Evolutionary conservation across 2,329 filamentous ascomycete species (phyloP), one percentile per base, ranked within the genome.

Genomic region (Aspergillus proliferans): DNA sequence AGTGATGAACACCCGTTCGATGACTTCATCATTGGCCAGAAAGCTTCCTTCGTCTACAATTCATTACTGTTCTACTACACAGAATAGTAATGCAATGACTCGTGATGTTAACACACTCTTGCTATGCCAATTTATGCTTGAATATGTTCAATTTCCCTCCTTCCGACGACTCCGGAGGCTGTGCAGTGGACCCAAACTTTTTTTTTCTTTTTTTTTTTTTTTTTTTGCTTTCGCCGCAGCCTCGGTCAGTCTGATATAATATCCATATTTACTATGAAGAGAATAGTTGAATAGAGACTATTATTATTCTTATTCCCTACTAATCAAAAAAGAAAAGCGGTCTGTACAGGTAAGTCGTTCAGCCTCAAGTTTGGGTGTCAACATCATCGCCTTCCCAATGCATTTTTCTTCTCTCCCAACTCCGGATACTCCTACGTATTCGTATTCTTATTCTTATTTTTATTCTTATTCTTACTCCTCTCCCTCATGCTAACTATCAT

Each of bases 121-220:
- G 14, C 34, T 36, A 21, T 45, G 43, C 28, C 28, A 10, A 30
- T 26, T 28, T 14, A 15, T 19, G 12, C 43, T 14, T 24, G 8
- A 34, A 15, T 24, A 41, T 42, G 18, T 19, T 24, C 12, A 42
- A 39, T 39, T 42, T 42, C 19, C 40, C 18, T 42, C 21, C 22
- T 26, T 49, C 51, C 52, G 54, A 51, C 9, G 21, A 34, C 45
- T 36, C 50, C 50, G 51, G 51, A 53, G 56, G 56, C 56, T 57
- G 55, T 58, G 56, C 47, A 52, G 52, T 58, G 55, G 53, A 54
- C 14, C 19, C 41, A 43, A 43, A 9, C 45, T 41, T 48, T 34
- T 48, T 45, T 43, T 46, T 47, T 49, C 39, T 49, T 47, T 40
- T 45, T 41, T 45, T 19, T 28, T 28, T 28, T 28, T 28, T 28